phyloP scores from a whole-genome alignment of 768 basidiomycete species.

The Glaciozyma antarctica region DNA sequence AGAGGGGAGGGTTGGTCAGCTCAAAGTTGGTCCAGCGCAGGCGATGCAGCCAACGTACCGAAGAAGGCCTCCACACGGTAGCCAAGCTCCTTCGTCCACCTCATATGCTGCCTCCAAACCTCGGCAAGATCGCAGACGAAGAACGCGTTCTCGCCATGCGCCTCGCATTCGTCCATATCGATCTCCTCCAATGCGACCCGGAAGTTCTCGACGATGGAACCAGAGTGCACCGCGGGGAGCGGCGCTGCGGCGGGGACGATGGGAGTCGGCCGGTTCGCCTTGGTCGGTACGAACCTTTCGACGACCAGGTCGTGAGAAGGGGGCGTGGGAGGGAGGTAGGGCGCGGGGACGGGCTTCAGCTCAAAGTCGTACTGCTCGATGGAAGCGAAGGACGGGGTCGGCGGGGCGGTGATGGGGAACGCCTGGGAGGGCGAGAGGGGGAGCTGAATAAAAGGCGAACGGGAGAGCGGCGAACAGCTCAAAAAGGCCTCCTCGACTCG shows the following conservation, averaged over 20 bases:
- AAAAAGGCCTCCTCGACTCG: conserved; percentile 6
- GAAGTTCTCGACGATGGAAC: conserved; percentile 29
- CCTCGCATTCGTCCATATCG: conserved; percentile 36
- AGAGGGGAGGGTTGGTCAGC: conserved; percentile 25
- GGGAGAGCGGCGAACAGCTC: conserved; percentile 23
- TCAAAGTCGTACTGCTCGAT: conserved; percentile 1
- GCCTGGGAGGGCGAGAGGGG: conserved; percentile 8
- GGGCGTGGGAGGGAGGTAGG: background rate
- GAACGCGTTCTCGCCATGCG: conserved; percentile 82
- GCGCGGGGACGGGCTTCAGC: background rate
- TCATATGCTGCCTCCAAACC: conserved; percentile 71
- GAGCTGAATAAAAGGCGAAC: conserved; percentile 23
- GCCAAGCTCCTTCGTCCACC: conserved; percentile 65
- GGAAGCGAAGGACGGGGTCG: background rate
- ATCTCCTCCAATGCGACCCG: conserved; percentile 24
- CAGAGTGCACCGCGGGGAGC: conserved; percentile 24
- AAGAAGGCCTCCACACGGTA: conserved; percentile 89
- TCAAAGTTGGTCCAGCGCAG: conserved; percentile 1
- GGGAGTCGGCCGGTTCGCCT: conserved; percentile 9
- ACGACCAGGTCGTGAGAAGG: background rate
- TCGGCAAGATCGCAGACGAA: conserved; percentile 89
- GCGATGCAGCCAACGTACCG: conserved; percentile 48
- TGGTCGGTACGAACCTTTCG: background rate
- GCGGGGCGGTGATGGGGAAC: conserved; percentile 6
- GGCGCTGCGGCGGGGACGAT: conserved; percentile 9